phyloP scores from a whole-genome alignment of 345 rosid genomes.

The Rhodomyrtus tomentosa region DNA sequence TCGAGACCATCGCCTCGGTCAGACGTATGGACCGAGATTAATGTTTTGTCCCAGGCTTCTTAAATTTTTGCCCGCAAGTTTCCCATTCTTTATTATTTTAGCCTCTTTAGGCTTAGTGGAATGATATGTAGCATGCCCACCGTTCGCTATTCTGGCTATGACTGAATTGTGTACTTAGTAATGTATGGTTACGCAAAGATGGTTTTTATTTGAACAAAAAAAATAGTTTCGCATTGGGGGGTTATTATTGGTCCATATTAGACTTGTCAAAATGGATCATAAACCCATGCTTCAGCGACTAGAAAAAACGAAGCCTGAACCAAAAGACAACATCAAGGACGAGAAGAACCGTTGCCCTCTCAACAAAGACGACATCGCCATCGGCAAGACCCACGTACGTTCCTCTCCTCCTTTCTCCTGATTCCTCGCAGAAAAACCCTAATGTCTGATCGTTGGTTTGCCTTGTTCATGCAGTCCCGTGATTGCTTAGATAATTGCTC shows the following conservation, averaged over 20 bases:
- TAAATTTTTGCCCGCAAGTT: not conserved
- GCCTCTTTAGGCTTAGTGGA: not conserved
- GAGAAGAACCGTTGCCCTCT: slow-evolving; percentile 75
- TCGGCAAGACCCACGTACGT: slow-evolving; percentile 69
- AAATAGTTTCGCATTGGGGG: too few species aligned
- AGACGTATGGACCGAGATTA: not conserved
- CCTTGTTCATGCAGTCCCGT: too few species aligned
- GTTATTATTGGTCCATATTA: too few species aligned
- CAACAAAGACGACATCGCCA: not conserved
- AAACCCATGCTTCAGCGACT: not conserved
- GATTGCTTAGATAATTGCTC: too few species aligned
- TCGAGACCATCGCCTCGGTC: not conserved
- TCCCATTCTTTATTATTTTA: not conserved
- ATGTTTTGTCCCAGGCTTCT: not conserved
- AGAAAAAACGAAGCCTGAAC: slow-evolving; percentile 20
- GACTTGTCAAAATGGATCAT: too few species aligned
- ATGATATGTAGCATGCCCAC: not conserved
- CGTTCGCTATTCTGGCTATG: not conserved
- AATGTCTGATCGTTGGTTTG: too few species aligned
- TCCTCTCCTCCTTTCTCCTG: not conserved
- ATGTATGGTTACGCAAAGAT: not conserved
- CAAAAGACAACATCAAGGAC: slow-evolving; percentile 54
- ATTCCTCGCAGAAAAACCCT: too few species aligned
- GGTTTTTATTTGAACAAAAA: too few species aligned
- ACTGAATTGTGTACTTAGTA: not conserved